Evolutionary conservation across 2,329 filamentous ascomycete species (phyloP).

Genomic region (Trichophyton schoenleinii): DNA sequence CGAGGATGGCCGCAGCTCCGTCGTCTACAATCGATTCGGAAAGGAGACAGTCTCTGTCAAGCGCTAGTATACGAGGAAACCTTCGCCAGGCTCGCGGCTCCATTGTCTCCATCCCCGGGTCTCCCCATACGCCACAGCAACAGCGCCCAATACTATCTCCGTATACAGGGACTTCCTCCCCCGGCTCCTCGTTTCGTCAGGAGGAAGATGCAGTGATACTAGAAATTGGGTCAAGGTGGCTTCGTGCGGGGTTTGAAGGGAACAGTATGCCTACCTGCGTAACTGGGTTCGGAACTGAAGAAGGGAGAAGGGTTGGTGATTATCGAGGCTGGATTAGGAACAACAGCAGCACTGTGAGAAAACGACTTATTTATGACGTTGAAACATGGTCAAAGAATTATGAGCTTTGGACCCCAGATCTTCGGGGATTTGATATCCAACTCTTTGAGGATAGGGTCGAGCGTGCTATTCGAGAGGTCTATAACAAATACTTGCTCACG

Average conservation of each 20-base stretch:
- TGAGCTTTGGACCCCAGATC: conserved; percentile 68
- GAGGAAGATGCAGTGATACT: conserved; percentile 79
- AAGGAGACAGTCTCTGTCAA: conserved; percentile 16
- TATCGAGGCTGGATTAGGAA: conserved; percentile 57
- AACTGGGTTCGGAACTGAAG: conserved; percentile 60
- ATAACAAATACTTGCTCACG: conserved; percentile 57
- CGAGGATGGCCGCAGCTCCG: background rate
- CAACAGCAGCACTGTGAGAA: conserved; percentile 32
- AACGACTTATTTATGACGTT: conserved; percentile 17
- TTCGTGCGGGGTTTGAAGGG: conserved; percentile 77
- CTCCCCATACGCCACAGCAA: conserved; percentile 48
- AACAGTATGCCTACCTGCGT: conserved; percentile 62
- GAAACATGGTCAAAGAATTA: conserved; percentile 37
- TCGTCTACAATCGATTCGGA: conserved; percentile 18
- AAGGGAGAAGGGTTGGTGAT: conserved; percentile 67
- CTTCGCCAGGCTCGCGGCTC: conserved; percentile 18
- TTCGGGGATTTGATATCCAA: conserved; percentile 60
- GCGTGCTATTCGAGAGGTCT: conserved; percentile 64
- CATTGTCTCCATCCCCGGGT: conserved; percentile 17
- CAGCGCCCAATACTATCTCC: conserved; percentile 40
- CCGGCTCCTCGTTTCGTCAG: conserved; percentile 45
- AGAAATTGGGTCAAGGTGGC: conserved; percentile 65
- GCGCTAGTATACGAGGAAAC: conserved; percentile 16
- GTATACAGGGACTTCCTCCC: conserved; percentile 44
- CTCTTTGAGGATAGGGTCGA: conserved; percentile 81